phyloP scores from a whole-genome alignment of 2,329 filamentous ascomycete species.

The Curvularia spicifera region DNA sequence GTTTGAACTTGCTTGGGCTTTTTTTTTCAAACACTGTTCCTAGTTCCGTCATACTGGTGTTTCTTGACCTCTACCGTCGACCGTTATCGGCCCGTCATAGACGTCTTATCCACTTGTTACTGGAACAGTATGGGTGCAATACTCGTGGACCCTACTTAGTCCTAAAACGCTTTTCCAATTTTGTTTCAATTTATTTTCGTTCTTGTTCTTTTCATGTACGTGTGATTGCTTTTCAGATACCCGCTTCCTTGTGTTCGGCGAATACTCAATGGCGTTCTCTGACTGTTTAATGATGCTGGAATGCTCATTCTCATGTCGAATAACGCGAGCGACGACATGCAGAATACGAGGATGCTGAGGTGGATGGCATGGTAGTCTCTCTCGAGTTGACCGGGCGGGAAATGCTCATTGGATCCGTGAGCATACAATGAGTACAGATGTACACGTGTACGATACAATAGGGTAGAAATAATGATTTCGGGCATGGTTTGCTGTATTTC shows the following conservation, averaged over 20 bases:
- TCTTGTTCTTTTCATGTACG: slow-evolving; percentile 9
- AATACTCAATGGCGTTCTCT: slow-evolving; percentile 11
- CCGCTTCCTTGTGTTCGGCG: slow-evolving; percentile 13
- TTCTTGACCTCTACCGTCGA: background rate
- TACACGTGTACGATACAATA: slow-evolving; percentile 3
- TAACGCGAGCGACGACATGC: slow-evolving; percentile 8
- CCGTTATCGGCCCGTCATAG: background rate
- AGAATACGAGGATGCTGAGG: slow-evolving; percentile 4
- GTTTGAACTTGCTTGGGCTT: background rate
- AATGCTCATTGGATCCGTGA: background rate
- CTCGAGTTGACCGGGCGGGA: slow-evolving; percentile 5
- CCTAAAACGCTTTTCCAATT: background rate
- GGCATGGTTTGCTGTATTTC: background rate
- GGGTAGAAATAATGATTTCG: slow-evolving; percentile 3
- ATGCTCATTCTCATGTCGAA: slow-evolving; percentile 26
- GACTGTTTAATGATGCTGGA: slow-evolving; percentile 28
- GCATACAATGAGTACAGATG: slow-evolving; percentile 5
- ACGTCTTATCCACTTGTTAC: background rate
- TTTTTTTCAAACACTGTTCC: background rate
- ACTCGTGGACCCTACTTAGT: background rate
- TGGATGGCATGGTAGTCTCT: slow-evolving; percentile 9
- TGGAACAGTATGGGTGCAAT: background rate
- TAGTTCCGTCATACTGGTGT: background rate
- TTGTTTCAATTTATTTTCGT: background rate
- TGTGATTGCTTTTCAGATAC: slow-evolving; percentile 13